Conservation (phyloP, 1,139 yeast genomes). For the Magnusiomyces starmeri region DNA sequence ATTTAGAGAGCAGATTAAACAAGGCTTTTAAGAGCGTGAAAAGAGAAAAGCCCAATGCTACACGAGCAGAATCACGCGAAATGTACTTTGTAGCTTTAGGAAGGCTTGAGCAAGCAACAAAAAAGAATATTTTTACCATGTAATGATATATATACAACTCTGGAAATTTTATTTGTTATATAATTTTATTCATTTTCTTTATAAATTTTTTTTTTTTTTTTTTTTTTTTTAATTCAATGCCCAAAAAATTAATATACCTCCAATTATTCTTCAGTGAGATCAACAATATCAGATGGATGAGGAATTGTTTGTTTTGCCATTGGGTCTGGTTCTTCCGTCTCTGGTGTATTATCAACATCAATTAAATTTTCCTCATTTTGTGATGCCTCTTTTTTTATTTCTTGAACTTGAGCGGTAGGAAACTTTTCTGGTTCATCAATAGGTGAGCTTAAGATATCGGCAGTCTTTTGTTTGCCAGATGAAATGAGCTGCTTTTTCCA, state of each 20-base stretch:
- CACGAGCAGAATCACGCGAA: constrained; percentile 58
- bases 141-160: background rate
- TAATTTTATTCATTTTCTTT: too few relatives aligned
- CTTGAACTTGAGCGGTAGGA: constrained; percentile 28
- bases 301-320: constrained; percentile 21
- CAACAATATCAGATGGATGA: too few relatives aligned
- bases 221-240: too few relatives aligned
- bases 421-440: constrained; percentile 27
- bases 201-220: too few relatives aligned
- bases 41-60: constrained; percentile 53
- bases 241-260: background rate
- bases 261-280: constrained; percentile 4
- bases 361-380: constrained; percentile 22
- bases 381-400: constrained; percentile 24
- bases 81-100: constrained; percentile 60
- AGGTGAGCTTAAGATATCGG: constrained; percentile 38
- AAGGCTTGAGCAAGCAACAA: constrained; percentile 43
- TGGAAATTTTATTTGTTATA: background rate
- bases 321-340: constrained; percentile 18
- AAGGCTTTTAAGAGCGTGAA: constrained; percentile 53
- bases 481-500: constrained; percentile 60
- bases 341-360: constrained; percentile 21
- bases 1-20: constrained; percentile 50
- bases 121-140: constrained; percentile 39
- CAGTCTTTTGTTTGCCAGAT: constrained; percentile 50